Conservation (phyloP, 2,329 filamentous ascomycete species). For the Thelonectria rubi region DNA sequence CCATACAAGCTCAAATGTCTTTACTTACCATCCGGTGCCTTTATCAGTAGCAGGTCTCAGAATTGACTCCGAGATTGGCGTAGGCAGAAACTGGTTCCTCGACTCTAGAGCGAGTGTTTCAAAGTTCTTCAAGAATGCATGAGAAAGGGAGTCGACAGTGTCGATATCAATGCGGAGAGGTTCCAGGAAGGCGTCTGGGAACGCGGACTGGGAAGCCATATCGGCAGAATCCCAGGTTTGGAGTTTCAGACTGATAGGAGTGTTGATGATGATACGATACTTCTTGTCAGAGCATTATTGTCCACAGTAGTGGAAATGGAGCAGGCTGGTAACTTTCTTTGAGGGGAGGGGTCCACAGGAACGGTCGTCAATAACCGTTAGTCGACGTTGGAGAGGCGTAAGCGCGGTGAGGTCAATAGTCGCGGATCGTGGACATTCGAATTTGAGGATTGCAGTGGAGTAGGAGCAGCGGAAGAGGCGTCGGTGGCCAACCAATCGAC, state of each 20-base stretch:
- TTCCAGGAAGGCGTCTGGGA: conserved; percentile 57
- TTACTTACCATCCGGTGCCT: conserved; percentile 59
- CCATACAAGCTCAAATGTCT: background rate
- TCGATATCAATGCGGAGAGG: conserved; percentile 60
- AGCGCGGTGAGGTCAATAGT: background rate
- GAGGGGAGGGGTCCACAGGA: conserved; percentile 10
- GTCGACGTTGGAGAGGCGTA: background rate
- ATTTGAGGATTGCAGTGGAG: conserved; percentile 7
- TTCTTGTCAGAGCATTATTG: conserved; percentile 10
- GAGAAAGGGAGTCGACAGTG: conserved; percentile 58
- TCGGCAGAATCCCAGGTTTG: background rate
- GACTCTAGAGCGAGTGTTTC: conserved; percentile 61
- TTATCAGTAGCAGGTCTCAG: conserved; percentile 56
- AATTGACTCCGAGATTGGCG: conserved; percentile 68
- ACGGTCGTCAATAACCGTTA: background rate
- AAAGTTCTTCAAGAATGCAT: conserved; percentile 58
- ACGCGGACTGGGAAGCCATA: conserved; percentile 29
- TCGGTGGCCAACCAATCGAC: conserved; percentile 9
- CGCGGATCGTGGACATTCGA: background rate
- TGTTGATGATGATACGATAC: background rate
- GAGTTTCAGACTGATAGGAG: background rate
- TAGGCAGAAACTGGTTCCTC: conserved; percentile 65
- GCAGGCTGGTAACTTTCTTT: background rate
- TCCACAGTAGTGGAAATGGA: background rate
- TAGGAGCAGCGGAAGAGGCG: background rate